Evolutionary conservation across 2,329 filamentous ascomycete species (phyloP).

Genomic region (Pseudocercospora fuligena): DNA sequence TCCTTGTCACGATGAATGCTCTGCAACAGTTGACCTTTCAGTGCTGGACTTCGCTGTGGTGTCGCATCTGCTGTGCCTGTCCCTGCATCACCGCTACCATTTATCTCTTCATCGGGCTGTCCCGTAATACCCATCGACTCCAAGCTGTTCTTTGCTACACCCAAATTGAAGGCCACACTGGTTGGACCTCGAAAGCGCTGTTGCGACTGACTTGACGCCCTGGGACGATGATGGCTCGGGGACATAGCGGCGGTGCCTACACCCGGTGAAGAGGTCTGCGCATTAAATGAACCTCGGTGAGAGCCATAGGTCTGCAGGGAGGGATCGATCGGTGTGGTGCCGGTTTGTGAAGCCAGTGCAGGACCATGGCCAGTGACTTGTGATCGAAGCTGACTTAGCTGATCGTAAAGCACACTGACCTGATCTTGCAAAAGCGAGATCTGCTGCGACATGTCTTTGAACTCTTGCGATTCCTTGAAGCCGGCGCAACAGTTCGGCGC

Average conservation of each 20-base stretch:
- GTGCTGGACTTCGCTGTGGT: slow-evolving; percentile 23
- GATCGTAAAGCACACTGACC: slow-evolving; percentile 76
- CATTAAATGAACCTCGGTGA: slow-evolving; percentile 26
- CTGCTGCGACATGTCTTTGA: slow-evolving; percentile 77
- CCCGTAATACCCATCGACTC: slow-evolving; percentile 86
- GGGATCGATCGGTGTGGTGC: slow-evolving; percentile 41
- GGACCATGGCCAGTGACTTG: slow-evolving; percentile 41
- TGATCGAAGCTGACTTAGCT: slow-evolving; percentile 68
- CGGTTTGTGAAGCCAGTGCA: slow-evolving; percentile 13
- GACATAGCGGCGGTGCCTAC: slow-evolving; percentile 35
- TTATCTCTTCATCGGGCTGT: slow-evolving; percentile 68
- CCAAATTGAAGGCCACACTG: slow-evolving; percentile 81
- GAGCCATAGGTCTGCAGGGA: slow-evolving; percentile 38
- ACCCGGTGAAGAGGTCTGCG: slow-evolving; percentile 29
- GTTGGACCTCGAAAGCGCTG: slow-evolving; percentile 82
- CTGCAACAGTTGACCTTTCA: slow-evolving; percentile 30
- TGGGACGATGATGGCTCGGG: slow-evolving; percentile 38
- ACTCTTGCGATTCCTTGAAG: slow-evolving; percentile 94
- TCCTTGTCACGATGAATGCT: slow-evolving; percentile 63
- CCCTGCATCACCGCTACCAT: slow-evolving; percentile 31
- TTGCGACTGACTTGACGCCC: slow-evolving; percentile 47
- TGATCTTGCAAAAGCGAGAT: slow-evolving; percentile 80
- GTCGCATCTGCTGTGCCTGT: slow-evolving; percentile 27
- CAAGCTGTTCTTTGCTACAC: slow-evolving; percentile 83
- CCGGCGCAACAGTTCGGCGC: slow-evolving; percentile 74